Base-by-base conservation (phyloP, 352 stramenopile species). In the Thalassiosira pacifica region DNA sequence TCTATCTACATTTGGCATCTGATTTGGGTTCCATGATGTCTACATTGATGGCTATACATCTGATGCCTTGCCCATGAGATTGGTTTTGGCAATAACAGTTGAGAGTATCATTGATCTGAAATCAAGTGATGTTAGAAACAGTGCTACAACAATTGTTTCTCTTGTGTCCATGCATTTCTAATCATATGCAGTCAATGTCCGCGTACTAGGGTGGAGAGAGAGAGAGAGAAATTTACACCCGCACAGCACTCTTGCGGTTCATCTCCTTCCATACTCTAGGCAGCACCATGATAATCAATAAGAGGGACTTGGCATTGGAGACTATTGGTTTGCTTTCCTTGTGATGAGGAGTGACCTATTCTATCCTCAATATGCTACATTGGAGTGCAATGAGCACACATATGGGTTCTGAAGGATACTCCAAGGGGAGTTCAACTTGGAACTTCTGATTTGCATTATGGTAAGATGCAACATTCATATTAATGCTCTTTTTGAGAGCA, bases 391-490 rank as follows among this genome's bases (percentile, higher is more conserved):
- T 69, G 73, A 81, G 27, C 73, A 81, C 42, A 81, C 37, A 22
- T 81, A 81, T 29, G 45, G 73, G 0, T 63, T 74, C 8, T 74
- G 42, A 27, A 60, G 73, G 26, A 59, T 19, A 16, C 66, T 81
- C 61, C 52, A 34, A 31, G n/a, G 73, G 9, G 73, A 81, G 45
- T 81, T 81, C 29, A 81, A 73, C 27, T 53, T 81, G n/a, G 73
- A 80, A 0, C 60, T 74, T 22, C 52, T 80, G 3, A 80, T 74
- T 19, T 19, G 59, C 1, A 71, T 73, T 63, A 42, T 81, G 9
- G 18, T 75, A 16, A 66, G 67, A 19, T 40, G 13, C 0, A 75
- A 81, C 67, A 73, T 74, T 9, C 65, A 59, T n/a, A 24, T 34
- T 13, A 29, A 81, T 27, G 37, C 61, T 18, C 73, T 81, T 48